Conservation (phyloP, 139 green algal genomes). For the Chlamydomonas applanata region DNA sequence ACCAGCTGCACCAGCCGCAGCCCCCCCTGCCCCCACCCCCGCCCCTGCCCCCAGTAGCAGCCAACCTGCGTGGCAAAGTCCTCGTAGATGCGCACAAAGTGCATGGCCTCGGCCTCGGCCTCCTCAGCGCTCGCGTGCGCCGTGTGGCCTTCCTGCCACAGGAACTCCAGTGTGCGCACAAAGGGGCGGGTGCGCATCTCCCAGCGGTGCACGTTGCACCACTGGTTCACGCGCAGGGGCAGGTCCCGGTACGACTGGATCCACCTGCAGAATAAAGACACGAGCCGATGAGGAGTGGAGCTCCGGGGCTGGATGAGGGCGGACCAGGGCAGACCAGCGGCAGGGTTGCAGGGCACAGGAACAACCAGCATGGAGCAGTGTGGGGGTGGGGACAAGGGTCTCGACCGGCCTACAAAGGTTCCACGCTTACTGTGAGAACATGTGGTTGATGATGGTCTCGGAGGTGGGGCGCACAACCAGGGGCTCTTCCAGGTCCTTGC, state of each 20-base stretch:
- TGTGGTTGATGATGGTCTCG: conserved; percentile 99
- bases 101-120: conserved; percentile 80
- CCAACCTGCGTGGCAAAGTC: conserved; percentile 36
- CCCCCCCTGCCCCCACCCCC: too few relatives aligned
- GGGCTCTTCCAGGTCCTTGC: conserved; percentile 96
- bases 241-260: conserved; percentile 92
- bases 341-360: too few relatives aligned
- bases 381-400: too few relatives aligned
- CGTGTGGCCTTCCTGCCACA: conserved; percentile 99
- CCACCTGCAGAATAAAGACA: too few relatives aligned
- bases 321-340: not conserved
- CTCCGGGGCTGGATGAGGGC: conserved; percentile 9
- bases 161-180: conserved; percentile 96
- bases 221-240: conserved; percentile 97
- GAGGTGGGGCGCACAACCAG: conserved; percentile 95
- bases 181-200: conserved; percentile 98
- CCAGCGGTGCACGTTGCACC: conserved; percentile 98
- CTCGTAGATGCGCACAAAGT: conserved; percentile 72
- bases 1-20: too few relatives aligned
- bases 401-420: too few relatives aligned
- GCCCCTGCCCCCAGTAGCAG: too few relatives aligned
- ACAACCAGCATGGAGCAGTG: too few relatives aligned
- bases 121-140: conserved; percentile 94
- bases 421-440: conserved; percentile 83
- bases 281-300: too few relatives aligned